Conservation (phyloP, 768 basidiomycete species). For the Mrakia frigida region DNA sequence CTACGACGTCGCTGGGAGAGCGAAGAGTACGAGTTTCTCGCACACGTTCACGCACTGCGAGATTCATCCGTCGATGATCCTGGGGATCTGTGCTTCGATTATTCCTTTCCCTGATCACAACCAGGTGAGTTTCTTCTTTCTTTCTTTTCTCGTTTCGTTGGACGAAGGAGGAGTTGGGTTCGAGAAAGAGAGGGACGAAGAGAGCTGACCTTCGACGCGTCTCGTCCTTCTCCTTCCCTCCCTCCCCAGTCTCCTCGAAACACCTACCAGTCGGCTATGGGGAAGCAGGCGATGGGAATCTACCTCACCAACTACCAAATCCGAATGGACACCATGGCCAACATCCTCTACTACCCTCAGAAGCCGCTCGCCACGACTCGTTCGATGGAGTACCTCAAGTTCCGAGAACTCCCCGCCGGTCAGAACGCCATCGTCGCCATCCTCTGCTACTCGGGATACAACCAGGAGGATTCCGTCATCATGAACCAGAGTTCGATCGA, state of each 20-base stretch:
- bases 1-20: conserved; percentile 77
- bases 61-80: conserved; percentile 98
- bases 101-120: conserved; percentile 99
- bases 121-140: conserved; percentile 57
- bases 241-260: conserved; percentile 85
- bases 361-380: conserved; percentile 97
- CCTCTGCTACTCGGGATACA: conserved; percentile 97
- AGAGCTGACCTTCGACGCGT: background rate
- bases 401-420: conserved; percentile 97
- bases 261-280: conserved; percentile 99
- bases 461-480: conserved; percentile 99
- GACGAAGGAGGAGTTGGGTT: background rate
- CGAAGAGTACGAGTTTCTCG: conserved; percentile 76
- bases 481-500: conserved; percentile 99
- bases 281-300: conserved; percentile 99
- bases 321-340: conserved; percentile 99
- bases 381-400: conserved; percentile 98
- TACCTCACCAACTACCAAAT: conserved; percentile 97
- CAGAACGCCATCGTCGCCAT: conserved; percentile 99
- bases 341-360: conserved; percentile 98
- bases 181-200: too few relatives aligned
- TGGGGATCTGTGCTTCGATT: conserved; percentile 96
- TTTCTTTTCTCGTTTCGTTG: background rate
- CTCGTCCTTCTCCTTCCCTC: background rate
- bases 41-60: conserved; percentile 99